Base-by-base conservation (phyloP, 129 eudicot genomes). In the Silybum marianum region DNA sequence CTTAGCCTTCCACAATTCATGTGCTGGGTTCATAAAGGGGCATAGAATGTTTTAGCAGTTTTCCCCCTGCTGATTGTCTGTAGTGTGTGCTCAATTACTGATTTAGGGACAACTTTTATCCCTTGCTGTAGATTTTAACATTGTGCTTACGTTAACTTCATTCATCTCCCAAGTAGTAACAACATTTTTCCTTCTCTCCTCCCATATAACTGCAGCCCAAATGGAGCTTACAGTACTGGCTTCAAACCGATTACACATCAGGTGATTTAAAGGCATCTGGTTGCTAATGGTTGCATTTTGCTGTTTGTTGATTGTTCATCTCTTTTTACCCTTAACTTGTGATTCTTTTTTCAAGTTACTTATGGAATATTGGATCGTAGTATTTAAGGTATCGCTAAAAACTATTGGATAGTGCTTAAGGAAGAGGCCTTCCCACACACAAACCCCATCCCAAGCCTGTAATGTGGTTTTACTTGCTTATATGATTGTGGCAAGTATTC, bases 181-280 rank as follows among this genome's bases (percentile, higher is more conserved):
- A 51, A 12, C 60, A 72, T 63, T 74, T 58, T 30, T 76, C 51
- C 39, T 78, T 48, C 23, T 63, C 44, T 77, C 9, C 19, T 77
- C 16, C 19, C 51, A 30, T 86, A 28, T 44, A 46, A 65, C 71
- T 76, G 87, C 97, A 95, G 98, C 81, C 98, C 97, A 40, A 88
- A 92, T 85, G 99, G 99, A 86, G 99, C 98, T 84, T 95, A 95
- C 73, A 95, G 99, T 84, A 84, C 97, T 82, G 99, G 99, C 67
- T 95, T 92, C 90, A 90, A 84, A 88, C 99, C 99, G 60, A 90
- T 92, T 70, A 95, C 99, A 32, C 99, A 95, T 87, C 99, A 95
- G 99, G 99, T 95, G 89, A 90, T 83, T 34, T 84, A 75, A 89
- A 83, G 87, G 86, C 85, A 82, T 78, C 86, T 79, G 62, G 69